These are phyloP conservation scores for Trametopsis cervina DNA, from an alignment of 768 basidiomycete species.

Conservation along the genomic window DNA sequence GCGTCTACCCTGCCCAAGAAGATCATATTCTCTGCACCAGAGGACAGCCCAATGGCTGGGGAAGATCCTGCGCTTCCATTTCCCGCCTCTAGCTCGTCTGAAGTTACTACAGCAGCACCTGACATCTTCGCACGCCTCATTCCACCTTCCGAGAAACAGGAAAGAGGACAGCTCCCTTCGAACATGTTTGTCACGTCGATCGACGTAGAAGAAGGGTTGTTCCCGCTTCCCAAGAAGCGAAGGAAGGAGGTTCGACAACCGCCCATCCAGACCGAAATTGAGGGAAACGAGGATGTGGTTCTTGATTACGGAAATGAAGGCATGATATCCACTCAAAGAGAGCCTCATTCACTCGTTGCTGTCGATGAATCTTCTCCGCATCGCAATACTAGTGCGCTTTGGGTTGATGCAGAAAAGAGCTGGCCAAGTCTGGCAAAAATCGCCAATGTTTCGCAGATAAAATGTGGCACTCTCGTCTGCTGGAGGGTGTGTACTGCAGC, in stretches of 20 bases:
- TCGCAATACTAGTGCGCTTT: constrained; percentile 11
- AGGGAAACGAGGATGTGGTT: constrained; percentile 4
- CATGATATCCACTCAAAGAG: constrained; percentile 17
- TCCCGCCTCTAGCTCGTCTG: constrained; percentile 3
- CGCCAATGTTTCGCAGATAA: constrained; percentile 11
- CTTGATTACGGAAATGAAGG: constrained; percentile 32
- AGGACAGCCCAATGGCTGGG: constrained; percentile 7
- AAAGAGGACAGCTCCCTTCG: constrained; percentile 40
- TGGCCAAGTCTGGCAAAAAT: constrained; percentile 22
- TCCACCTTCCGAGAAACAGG: constrained; percentile 58
- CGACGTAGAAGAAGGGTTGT: constrained; percentile 53
- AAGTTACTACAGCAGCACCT: constrained; percentile 6
- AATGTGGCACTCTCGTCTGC: constrained; percentile 20
- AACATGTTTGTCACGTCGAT: constrained; percentile 68
- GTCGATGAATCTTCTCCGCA: too few relatives aligned
- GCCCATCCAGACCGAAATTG: constrained; percentile 11
- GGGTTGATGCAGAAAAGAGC: constrained; percentile 17
- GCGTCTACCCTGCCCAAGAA: constrained; percentile 36
- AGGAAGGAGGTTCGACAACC: constrained; percentile 18
- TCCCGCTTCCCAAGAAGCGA: constrained; percentile 27
- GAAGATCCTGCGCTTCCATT: constrained; percentile 9
- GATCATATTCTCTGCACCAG: constrained; percentile 40
- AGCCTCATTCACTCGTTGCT: neutral
- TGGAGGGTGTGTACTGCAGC: constrained; percentile 26
- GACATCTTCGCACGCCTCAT: constrained; percentile 33